Evolutionary conservation across 208 protist genomes (phyloP), one percentile per base, ranked within the genome.

Genomic region (Porcisia hertigi): DNA sequence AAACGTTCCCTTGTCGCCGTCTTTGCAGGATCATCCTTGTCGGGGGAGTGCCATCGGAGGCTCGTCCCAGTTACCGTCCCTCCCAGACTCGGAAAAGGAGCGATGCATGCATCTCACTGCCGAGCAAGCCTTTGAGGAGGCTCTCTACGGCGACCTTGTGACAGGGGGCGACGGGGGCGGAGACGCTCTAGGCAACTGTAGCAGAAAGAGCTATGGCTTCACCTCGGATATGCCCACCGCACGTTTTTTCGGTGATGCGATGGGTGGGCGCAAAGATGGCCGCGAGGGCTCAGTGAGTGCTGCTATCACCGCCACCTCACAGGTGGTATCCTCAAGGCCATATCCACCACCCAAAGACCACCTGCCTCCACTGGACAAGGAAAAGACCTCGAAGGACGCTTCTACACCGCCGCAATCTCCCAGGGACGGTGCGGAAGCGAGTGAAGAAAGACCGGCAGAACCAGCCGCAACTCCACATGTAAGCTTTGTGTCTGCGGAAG

Each of bases 111-210:
- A 57, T 36, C 41, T 2, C 66, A 20, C 11, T 14, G 36, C 69
- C 36, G 69, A 72, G 69, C 16, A 47, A 2, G 69, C 43, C 18
- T 72, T 72, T 30, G 69, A 72, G 53, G 25, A 72, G 53, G 69
- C 69, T 1, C n/a, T 72, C 34, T 60, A 72, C 53, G 34, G 49
- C 20, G 49, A 34, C 34, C 3, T 34, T 16, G 11, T 25, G 12
- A 1, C 49, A 11, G 14, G 0, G 25, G 25, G 66, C 30, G 7
- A 57, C 20, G 66, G 43, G 14, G 66, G 39, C 14, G 66, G 47
- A 20, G 47, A 16, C 41, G 23, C 63, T 23, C 25, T 12, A 2
- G 63, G 23, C 9, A 47, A 16, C 41, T 23, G 25, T 36, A 67
- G 41, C 41, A 43, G 16, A n/a, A 16, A 8, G 20, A 34, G 18